Evolutionary conservation across 352 stramenopile genomes (phyloP), one percentile per base, ranked within the genome.

Genomic region (Phytophthora fragariae): DNA sequence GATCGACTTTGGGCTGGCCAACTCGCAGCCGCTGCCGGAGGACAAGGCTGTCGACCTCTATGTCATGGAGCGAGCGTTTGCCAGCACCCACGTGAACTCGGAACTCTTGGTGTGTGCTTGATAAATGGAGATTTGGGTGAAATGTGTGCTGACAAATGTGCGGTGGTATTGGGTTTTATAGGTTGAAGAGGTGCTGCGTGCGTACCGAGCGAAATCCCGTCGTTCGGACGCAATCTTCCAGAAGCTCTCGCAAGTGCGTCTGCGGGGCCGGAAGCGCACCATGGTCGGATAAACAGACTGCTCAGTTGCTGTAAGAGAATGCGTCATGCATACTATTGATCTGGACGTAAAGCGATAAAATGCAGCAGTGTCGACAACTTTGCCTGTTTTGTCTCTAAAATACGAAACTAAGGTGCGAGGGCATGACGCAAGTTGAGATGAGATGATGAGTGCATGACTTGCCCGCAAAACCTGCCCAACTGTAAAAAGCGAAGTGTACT

Each of bases 21-120:
- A 91, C 70, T 93, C 87, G 57, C 86, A 96, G 62, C 87, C 89
- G 31, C 74, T 94, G 44, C 87, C 88, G 7, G 94, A 98, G 57
- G 94, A 98, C 73, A 97, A 97, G 65, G 94, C 92, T 17, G 94
- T 98, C 12, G 94, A 98, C 46, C 79, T 98, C 10, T 98, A 98
- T 73, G 94, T 98, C 35, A 93, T 98, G 82, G 94, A 98, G 73
- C 89, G 94, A 47, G 94, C 94, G 3, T 97, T 98, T 76, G 83
- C 89, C 68, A 97, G 90, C 57, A 98, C 92, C 8, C 94, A 98
- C 67, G 79, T 94, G 39, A 87, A 97, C 52, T 94, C 92, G 35
- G 83, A 98, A 46, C 64, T 86, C 5, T 72, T 97, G 76, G 88
- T 94, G 64, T 29, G 75, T 75, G 9, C 47, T 14, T 29, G 47